Evolutionary conservation across 1,139 yeast genomes (phyloP), one percentile per base, ranked within the genome.

Genomic region (Lodderomyces parapsilosis): DNA sequence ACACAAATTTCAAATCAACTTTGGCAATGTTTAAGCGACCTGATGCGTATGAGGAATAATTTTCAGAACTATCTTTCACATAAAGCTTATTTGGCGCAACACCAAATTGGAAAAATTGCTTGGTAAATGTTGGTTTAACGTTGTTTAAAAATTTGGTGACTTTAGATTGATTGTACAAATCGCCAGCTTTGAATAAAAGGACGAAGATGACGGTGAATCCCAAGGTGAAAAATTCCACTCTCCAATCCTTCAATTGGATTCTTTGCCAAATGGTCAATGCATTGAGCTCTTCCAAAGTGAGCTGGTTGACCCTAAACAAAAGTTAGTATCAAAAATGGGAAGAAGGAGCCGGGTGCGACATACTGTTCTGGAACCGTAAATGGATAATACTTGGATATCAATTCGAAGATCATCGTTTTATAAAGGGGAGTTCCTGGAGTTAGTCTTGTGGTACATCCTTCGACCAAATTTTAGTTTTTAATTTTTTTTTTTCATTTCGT

Each of bases 31-130:
- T 85, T 49, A 80, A 71, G 62, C 99, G 82, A 50, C 99, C 99
- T 45, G 96, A 78, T 37, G 97, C 96, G 62, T 88, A 93, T 39
- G 89, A 74, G 14, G 93, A 71, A 63, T 66, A 90, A 47, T 79
- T 74, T 57, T 87, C 86, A 38, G 86, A 72, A 43, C 84, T 80
- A 60, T 89, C 96, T 59, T 81, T 78, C 50, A 83, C 70, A 55
- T 74, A 76, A 52, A 79, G 66, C 40, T 67, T 64, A 38, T 71
- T 68, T 39, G 68, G 51, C n/a, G 71, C 62, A 38, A 82, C 82
- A 45, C 98, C 98, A 49, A 83, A 93, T 60, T 86, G 94, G 56
- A 73, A 80, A 59, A 93, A 93, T 61, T 90, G 85, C 40, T 76
- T 74, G 36, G 71, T 68, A 53, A 93, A 72, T 65, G 61, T 68